A percentile compares a stretch with the other conserved stretches of the same genome.
Evolutionary conservation across 352 stramenopile species (phyloP).

Genomic region (Globisporangium viniferum): DNA sequence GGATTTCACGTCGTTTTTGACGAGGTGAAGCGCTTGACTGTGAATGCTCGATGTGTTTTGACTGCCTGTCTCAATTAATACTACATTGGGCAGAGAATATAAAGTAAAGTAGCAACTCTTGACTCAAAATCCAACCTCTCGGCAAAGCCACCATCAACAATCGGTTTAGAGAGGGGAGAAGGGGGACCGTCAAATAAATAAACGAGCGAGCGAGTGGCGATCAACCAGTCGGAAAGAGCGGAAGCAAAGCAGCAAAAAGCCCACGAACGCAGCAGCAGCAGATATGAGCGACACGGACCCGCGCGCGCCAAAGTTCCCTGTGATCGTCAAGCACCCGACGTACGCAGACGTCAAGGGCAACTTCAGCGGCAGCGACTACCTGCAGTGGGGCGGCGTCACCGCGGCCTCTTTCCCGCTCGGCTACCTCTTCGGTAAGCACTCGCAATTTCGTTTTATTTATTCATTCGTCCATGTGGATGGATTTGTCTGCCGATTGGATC

Average conservation of each 20-base stretch:
- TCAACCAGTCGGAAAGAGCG: conserved; percentile 8
- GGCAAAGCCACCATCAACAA: neutral
- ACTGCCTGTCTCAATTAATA: neutral
- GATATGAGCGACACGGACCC: conserved; percentile 64
- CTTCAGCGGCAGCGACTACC: conserved; percentile 65
- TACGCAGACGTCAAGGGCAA: conserved; percentile 70
- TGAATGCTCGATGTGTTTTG: neutral
- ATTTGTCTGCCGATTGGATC: neutral
- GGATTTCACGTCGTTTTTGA: neutral
- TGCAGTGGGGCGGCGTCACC: conserved; percentile 52
- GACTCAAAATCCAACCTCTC: neutral
- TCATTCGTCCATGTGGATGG: neutral
- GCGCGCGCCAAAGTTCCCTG: conserved; percentile 59
- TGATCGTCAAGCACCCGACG: conserved; percentile 78
- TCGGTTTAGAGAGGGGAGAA: neutral
- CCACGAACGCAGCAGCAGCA: neutral
- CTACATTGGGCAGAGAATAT: neutral
- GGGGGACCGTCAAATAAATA: conserved; percentile 2
- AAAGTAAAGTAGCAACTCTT: neutral
- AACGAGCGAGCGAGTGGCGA: conserved; percentile 14
- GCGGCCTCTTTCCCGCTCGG: conserved; percentile 68
- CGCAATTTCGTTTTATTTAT: conserved; percentile 11
- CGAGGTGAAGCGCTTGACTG: neutral
- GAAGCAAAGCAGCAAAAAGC: conserved; percentile 1
- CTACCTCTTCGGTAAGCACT: conserved; percentile 68